These are phyloP conservation scores for Secale cereale DNA, from an alignment of 176 grass and related monocot species.

Conservation along the genomic window DNA sequence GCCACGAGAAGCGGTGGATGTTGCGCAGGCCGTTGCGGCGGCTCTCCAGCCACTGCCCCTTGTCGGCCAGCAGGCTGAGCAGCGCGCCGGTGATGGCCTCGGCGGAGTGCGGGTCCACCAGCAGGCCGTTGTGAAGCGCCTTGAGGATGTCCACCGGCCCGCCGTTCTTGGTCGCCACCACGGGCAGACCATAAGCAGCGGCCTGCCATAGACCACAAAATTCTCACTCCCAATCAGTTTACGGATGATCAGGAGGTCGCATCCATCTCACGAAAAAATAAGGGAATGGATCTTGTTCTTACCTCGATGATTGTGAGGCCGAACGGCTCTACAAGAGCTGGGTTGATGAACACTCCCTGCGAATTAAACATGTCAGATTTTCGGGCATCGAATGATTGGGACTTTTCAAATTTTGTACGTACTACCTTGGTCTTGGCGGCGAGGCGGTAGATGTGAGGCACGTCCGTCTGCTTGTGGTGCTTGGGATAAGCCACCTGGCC, in stretches of 20 bases:
- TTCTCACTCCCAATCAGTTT: neutral
- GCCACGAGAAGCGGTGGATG: conserved; percentile 98
- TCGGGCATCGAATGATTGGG: neutral
- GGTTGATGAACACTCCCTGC: conserved; percentile 94
- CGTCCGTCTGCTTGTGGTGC: conserved; percentile 91
- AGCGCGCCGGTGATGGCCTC: conserved; percentile 62
- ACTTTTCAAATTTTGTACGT: conserved; percentile 22
- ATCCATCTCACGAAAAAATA: neutral
- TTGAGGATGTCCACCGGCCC: conserved; percentile 96
- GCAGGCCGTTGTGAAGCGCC: conserved; percentile 71
- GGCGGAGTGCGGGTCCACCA: conserved; percentile 83
- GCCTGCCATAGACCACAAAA: conserved; percentile 29
- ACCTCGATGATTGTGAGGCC: conserved; percentile 94
- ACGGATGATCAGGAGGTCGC: neutral
- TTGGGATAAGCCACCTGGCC: conserved; percentile 95
- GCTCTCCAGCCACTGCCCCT: conserved; percentile 74
- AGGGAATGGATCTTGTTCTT: neutral
- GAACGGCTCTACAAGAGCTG: conserved; percentile 89
- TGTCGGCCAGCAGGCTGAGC: conserved; percentile 72
- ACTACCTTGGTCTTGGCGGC: conserved; percentile 95
- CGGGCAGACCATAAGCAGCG: conserved; percentile 83
- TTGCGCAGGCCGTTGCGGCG: conserved; percentile 88
- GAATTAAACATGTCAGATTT: neutral
- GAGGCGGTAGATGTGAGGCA: conserved; percentile 83
- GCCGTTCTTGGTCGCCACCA: conserved; percentile 87